Conservation (phyloP, 257 asterid species). For the Nicotiana otophora region DNA sequence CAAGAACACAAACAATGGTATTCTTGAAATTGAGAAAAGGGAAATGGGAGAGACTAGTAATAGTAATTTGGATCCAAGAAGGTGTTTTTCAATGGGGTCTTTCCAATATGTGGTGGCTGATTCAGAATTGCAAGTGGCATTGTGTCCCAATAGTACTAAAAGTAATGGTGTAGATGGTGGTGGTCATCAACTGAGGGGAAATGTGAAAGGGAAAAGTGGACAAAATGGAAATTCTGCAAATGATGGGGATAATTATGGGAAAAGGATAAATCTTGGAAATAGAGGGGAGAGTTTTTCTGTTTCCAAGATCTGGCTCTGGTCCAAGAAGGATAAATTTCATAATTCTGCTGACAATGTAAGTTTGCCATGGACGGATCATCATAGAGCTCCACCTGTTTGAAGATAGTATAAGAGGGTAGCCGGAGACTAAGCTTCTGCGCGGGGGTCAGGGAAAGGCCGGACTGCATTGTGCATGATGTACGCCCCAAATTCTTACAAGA, state of each 20-base stretch:
- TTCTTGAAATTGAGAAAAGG: conserved; percentile 22
- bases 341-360: conserved; percentile 33
- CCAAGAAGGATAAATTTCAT: conserved; percentile 68
- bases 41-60: conserved; percentile 75
- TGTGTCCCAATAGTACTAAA: conserved; percentile 33
- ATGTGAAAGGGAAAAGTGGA: conserved; percentile 34
- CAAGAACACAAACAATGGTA: conserved; percentile 26
- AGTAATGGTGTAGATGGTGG: conserved; percentile 20
- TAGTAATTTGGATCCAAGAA: conserved; percentile 67
- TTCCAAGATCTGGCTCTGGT: conserved; percentile 96
- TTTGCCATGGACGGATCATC: conserved; percentile 32
- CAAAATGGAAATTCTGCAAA: conserved; percentile 43
- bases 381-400: conserved; percentile 8
- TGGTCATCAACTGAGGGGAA: conserved; percentile 17
- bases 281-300: conserved; percentile 96
- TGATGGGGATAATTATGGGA: conserved; percentile 50
- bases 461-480: too few species aligned
- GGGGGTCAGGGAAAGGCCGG: too few species aligned
- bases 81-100: conserved; percentile 97
- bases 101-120: conserved; percentile 86
- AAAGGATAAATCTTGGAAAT: conserved; percentile 62
- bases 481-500: too few species aligned
- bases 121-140: conserved; percentile 73
- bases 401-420: not conserved
- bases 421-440: accelerated